A percentile compares a stretch with the other conserved stretches of the same genome.
phyloP scores from a whole-genome alignment of 306 rosid genomes.

The Prinsepia uniflora region DNA sequence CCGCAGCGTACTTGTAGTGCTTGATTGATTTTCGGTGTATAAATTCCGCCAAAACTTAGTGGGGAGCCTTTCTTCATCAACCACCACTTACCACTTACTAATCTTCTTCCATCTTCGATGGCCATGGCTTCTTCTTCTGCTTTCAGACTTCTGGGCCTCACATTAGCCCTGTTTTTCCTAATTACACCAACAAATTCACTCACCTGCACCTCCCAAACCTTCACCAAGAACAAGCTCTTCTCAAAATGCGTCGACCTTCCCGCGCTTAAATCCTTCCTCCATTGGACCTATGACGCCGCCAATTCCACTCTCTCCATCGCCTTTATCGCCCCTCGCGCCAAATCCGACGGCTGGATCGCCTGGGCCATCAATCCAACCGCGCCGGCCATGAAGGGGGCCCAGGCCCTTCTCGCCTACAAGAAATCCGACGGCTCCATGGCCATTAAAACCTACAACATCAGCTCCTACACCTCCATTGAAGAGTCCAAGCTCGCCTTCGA shows the following conservation, averaged over 20 bases:
- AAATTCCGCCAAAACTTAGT: neutral
- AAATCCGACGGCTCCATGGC: neutral
- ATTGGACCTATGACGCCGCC: conserved; percentile 47
- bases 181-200: conserved; percentile 33
- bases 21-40: neutral
- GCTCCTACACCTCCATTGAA: neutral
- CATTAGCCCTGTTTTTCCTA: conserved; percentile 11
- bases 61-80: neutral
- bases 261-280: conserved; percentile 42
- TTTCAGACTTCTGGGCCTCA: conserved; percentile 2
- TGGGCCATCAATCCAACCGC: conserved; percentile 70
- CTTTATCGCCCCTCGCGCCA: conserved; percentile 36
- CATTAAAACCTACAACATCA: conserved; percentile 38
- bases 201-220: conserved; percentile 42
- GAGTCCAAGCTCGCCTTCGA: conserved; percentile 29
- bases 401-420: conserved; percentile 49
- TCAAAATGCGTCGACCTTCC: conserved; percentile 56
- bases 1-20: neutral
- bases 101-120: conserved; percentile 32
- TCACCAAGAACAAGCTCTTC: conserved; percentile 33
- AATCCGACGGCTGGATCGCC: conserved; percentile 49
- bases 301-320: conserved; percentile 63
- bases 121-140: conserved; percentile 16
- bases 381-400: conserved; percentile 50
- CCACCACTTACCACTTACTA: neutral